Evolutionary conservation across 805 yeast species (phyloP), one percentile per base, ranked within the genome.

Genomic region (Metschnikowia arizonensis): DNA sequence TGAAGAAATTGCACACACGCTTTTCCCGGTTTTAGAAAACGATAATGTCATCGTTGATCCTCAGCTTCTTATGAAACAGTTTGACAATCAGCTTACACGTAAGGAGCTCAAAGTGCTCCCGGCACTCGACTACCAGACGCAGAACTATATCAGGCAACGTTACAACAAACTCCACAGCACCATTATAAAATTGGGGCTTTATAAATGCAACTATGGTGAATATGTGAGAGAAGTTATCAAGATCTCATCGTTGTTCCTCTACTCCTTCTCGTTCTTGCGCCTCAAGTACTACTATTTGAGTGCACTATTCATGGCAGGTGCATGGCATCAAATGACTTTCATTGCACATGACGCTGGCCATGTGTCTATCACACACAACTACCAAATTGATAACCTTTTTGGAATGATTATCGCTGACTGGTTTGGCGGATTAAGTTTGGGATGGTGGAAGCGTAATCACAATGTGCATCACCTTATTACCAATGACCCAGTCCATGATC

Each of bases 371-470:
- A 83, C 95, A 0, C 97, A 88, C 61, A 72, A 85, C 55, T 88
- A 84, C 63, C 84, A 82, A 53, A 37, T 78, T 8, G 97, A 88
- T 62, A 88, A 83, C 58, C 60, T 84, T 15, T 72, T 86, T 46
- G 95, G 95, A 1, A 78, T 82, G 62, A 41, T 79, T 2, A 70
- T 88, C 40, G 95, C 96, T 1, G 80, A 86, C 50, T 88, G 75
- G 70, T 64, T 81, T 42, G 97, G 97, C n/a, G 97, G 97, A 0
- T 71, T 88, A 33, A 85, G 95, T 37, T 60, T 88, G 17, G 95
- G 96, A 2, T 88, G 97, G 97, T 88, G 97, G 97, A 89, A 88
- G 56, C 73, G 90, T 42, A 88, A 86, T 63, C 97, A 88, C 65
- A 88, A 88, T 61, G 95, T 88, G n/a, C 97, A 88, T 64, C 97